Base-by-base conservation (phyloP, 192 early-diverging fungal genomes). In the Umbelopsis vinacea region DNA sequence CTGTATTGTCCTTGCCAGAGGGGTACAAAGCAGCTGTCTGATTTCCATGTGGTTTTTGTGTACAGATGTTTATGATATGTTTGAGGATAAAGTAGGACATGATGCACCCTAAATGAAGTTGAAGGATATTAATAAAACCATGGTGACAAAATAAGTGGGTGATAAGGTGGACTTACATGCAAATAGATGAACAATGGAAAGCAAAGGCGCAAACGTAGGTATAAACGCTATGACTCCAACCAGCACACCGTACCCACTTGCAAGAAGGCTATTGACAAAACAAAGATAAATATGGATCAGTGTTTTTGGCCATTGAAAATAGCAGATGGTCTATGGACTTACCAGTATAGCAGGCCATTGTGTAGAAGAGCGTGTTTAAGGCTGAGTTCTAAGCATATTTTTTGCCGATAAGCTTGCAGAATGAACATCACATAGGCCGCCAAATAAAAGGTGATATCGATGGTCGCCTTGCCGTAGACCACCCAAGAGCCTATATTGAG, bases 51-150 rank as follows among this genome's bases (percentile, higher is more conserved):
- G 57, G 29, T 37, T 12, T 29, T 29, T 29, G 29, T 19, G 57
- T 6, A 63, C 10, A 29, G 7, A 63, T 63, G 15, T 19, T 63
- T 2, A 26, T 19, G 29, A 63, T 22, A 63, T 63, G 57, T 15
- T 63, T 63, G 15, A 63, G 26, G 0, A 63, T 14, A 37, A 29
- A 63, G 26, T 63, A 63, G 8, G 57, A 63, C 29, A 63, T 63
- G 29, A 63, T 17, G 19, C 33, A 63, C 57, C 57, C 57, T 63
- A 37, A 15, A 29, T 2, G 1, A 29, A 3, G 15, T 29, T 37
- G 12, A 37, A 3, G 26, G 57, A 37, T 2, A 26, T 54, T 14
- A 54, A 54, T 29, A 43, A 43, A 43, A 0, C 29, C 29, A 43
- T 54, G 0, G 2, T 29, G 22, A 26, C 22, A 11, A 37, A 35